Percentiles rank a stretch among this genome's conserved stretches.
Conservation (phyloP, 108 stramenopile genomes). For the Fistulifera pelliculosa region DNA sequence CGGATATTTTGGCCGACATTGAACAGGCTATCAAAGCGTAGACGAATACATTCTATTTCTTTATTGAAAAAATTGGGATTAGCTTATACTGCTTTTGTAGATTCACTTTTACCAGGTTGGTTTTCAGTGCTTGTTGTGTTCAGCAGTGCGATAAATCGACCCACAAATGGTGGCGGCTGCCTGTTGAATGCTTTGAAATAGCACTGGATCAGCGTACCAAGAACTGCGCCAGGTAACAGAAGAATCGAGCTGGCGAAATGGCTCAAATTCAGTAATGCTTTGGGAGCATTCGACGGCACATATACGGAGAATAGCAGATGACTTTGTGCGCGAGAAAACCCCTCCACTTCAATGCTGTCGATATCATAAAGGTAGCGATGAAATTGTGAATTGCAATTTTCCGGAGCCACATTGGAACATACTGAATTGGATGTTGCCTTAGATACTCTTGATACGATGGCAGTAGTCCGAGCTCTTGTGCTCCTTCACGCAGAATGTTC, state of each 20-base stretch:
- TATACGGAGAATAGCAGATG: constrained; percentile 27
- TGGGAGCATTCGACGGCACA: constrained; percentile 3
- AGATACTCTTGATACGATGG: constrained; percentile 39
- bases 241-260: constrained; percentile 10
- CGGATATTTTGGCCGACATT: constrained; percentile 76
- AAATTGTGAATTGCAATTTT: constrained; percentile 23
- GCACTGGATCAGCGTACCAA: constrained; percentile 12
- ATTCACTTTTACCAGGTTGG: no score
- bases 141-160: neutral
- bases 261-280: constrained; percentile 4
- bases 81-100: no score
- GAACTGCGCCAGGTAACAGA: constrained; percentile 20
- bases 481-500: constrained; percentile 37
- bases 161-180: neutral
- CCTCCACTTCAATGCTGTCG: constrained; percentile 11
- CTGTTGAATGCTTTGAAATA: constrained; percentile 2
- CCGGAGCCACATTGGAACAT: constrained; percentile 13
- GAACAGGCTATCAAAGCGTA: constrained; percentile 47
- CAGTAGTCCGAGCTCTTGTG: constrained; percentile 30
- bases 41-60: no score
- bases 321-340: constrained; percentile 12
- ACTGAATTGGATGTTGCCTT: constrained; percentile 28
- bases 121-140: no score
- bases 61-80: no score
- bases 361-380: constrained; percentile 14